These are phyloP conservation scores for Aureobasidium pullulans DNA, from an alignment of 2,329 filamentous ascomycete species.

Conservation along the genomic window DNA sequence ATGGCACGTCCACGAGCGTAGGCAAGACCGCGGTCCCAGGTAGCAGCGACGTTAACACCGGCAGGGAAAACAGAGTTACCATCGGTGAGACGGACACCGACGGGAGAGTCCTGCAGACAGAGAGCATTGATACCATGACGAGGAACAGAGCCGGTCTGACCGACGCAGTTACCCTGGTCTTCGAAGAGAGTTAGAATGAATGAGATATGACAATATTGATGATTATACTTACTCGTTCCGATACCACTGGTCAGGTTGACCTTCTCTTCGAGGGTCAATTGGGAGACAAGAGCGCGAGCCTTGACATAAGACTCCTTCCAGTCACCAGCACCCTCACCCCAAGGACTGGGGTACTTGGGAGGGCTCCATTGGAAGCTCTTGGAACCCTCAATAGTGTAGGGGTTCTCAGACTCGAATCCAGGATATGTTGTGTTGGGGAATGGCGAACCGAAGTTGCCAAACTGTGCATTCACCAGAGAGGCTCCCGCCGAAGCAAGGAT, in stretches of 20 bases:
- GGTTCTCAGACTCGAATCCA: constrained; percentile 21
- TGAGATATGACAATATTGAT: too few relatives aligned
- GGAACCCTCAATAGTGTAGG: constrained; percentile 20
- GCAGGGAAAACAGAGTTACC: constrained; percentile 28
- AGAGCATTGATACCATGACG: constrained; percentile 29
- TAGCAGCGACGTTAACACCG: constrained; percentile 27
- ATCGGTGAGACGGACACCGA: constrained; percentile 22
- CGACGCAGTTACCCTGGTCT: constrained; percentile 24
- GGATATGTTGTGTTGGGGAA: constrained; percentile 24
- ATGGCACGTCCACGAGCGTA: constrained; percentile 33
- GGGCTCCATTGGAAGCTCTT: constrained; percentile 21
- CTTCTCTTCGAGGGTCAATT: constrained; percentile 30
- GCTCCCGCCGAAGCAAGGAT: constrained; percentile 13
- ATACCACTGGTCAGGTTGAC: constrained; percentile 28
- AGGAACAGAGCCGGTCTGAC: constrained; percentile 29
- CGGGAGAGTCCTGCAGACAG: constrained; percentile 31
- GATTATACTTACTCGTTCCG: constrained; percentile 4
- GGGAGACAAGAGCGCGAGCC: constrained; percentile 25
- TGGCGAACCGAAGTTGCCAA: constrained; percentile 16
- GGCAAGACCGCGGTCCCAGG: constrained; percentile 35
- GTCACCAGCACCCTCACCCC: constrained; percentile 20
- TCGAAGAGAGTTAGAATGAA: too few relatives aligned
- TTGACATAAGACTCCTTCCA: constrained; percentile 27
- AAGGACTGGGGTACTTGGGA: constrained; percentile 23
- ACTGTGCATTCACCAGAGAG: constrained; percentile 15